Conservation (phyloP, 2,329 filamentous ascomycete genomes). For the Colletotrichum endophyticum region DNA sequence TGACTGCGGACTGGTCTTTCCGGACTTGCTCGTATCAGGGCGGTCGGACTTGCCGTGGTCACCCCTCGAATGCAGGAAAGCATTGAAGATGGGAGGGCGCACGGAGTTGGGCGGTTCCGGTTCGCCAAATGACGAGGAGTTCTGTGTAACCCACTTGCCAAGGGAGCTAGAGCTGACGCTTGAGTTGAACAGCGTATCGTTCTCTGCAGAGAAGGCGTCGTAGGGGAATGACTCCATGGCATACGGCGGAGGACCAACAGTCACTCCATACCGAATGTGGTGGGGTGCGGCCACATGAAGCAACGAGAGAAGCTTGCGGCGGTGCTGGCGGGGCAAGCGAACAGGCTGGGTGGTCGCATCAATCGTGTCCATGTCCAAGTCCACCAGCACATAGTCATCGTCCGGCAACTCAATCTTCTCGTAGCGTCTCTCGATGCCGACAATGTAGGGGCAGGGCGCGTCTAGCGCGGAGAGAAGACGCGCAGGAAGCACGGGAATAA, state of each 20-base stretch:
- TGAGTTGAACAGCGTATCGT: slow-evolving; percentile 77
- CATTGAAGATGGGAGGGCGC: slow-evolving; percentile 82
- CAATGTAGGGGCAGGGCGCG: slow-evolving; percentile 95
- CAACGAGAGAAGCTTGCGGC: slow-evolving; percentile 86
- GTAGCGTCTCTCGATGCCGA: slow-evolving; percentile 92
- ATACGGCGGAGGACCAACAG: slow-evolving; percentile 88
- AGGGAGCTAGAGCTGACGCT: slow-evolving; percentile 74
- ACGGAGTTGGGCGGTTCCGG: slow-evolving; percentile 55
- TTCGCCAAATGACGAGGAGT: slow-evolving; percentile 85
- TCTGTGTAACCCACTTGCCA: slow-evolving; percentile 86
- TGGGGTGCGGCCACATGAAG: slow-evolving; percentile 91
- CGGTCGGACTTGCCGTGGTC: slow-evolving; percentile 73
- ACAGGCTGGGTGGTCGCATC: slow-evolving; percentile 82
- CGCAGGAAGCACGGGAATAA: slow-evolving; percentile 89
- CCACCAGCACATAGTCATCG: slow-evolving; percentile 94
- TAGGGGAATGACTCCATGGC: slow-evolving; percentile 92
- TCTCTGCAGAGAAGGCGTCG: slow-evolving; percentile 89
- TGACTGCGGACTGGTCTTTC: slow-evolving; percentile 64
- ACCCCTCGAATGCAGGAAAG: slow-evolving; percentile 78
- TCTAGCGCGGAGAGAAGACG: slow-evolving; percentile 89
- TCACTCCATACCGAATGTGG: slow-evolving; percentile 83
- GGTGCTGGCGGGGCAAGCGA: slow-evolving; percentile 83
- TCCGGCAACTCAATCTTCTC: slow-evolving; percentile 86
- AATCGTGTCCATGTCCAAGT: slow-evolving; percentile 89
- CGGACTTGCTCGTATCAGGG: slow-evolving; percentile 75